Conservation (phyloP, 305 asterid species). For the Ilex paraguariensis region DNA sequence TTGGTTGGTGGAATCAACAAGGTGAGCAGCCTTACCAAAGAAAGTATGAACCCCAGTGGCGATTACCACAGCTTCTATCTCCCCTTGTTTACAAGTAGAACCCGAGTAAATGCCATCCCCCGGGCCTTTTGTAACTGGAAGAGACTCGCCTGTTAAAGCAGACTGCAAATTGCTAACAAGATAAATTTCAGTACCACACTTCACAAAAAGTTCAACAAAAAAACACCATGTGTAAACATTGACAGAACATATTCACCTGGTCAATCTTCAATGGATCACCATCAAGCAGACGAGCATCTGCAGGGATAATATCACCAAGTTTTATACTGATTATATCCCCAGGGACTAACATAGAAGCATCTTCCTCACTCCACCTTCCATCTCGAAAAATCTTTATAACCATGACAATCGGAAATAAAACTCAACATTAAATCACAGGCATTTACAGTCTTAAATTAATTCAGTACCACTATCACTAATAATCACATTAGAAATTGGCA, state of each 20-base stretch:
- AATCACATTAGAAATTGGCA: background rate
- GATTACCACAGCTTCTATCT: slow-evolving; percentile 23
- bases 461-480: background rate
- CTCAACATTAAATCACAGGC: background rate
- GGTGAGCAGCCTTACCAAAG: slow-evolving; percentile 24
- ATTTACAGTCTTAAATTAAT: background rate
- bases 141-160: slow-evolving; percentile 25
- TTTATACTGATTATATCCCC: slow-evolving; percentile 31
- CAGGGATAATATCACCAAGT: slow-evolving; percentile 33
- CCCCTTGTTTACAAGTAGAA: slow-evolving; percentile 27
- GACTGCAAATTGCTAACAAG: slow-evolving; percentile 5
- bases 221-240: too few species aligned
- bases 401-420: too few species aligned
- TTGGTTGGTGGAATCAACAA: slow-evolving; percentile 19
- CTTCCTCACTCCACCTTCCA: slow-evolving; percentile 31
- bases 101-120: slow-evolving; percentile 24
- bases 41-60: slow-evolving; percentile 28
- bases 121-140: slow-evolving; percentile 24
- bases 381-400: slow-evolving; percentile 10
- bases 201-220: background rate
- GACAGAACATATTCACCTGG: slow-evolving; percentile 13
- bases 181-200: background rate
- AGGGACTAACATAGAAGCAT: slow-evolving; percentile 27
- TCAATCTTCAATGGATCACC: slow-evolving; percentile 32
- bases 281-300: slow-evolving; percentile 31